Percentiles rank a stretch among this genome's conserved stretches.
phyloP scores from a whole-genome alignment of 352 stramenopile species.

The Phytopythium helicoides region DNA sequence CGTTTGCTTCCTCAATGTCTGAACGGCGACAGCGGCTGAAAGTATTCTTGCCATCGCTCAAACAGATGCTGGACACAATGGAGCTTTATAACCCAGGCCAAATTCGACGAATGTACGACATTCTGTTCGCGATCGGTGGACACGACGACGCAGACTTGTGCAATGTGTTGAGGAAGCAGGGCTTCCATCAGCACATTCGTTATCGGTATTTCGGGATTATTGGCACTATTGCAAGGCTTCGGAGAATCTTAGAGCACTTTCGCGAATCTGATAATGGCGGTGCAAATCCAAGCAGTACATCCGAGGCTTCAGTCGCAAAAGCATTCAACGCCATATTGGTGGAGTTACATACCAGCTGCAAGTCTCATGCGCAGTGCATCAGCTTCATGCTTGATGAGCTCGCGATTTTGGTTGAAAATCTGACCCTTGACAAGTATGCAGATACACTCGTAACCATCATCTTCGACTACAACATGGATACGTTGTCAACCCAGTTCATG shows the following conservation, averaged over 20 bases:
- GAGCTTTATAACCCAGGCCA: slow-evolving; percentile 34
- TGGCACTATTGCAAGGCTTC: slow-evolving; percentile 33
- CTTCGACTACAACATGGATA: slow-evolving; percentile 41
- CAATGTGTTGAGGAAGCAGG: slow-evolving; percentile 52
- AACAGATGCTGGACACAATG: slow-evolving; percentile 56
- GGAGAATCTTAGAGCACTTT: slow-evolving; percentile 23
- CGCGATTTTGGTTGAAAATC: slow-evolving; percentile 16
- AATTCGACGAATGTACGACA: slow-evolving; percentile 47
- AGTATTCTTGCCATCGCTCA: slow-evolving; percentile 40
- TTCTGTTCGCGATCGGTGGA: slow-evolving; percentile 48
- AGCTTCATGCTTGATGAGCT: slow-evolving; percentile 49
- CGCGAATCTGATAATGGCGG: slow-evolving; percentile 12
- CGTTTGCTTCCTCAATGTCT: slow-evolving; percentile 2
- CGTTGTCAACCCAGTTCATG: slow-evolving; percentile 44
- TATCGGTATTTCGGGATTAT: slow-evolving; percentile 55
- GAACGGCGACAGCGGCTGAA: slow-evolving; percentile 22
- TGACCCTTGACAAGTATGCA: slow-evolving; percentile 21
- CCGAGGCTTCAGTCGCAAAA: slow-evolving; percentile 10
- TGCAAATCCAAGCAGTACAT: neutral
- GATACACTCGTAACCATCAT: slow-evolving; percentile 30
- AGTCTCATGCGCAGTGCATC: slow-evolving; percentile 27
- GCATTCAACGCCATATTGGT: slow-evolving; percentile 18
- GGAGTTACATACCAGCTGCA: slow-evolving; percentile 28
- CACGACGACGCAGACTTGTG: slow-evolving; percentile 46
- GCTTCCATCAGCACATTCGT: slow-evolving; percentile 47